phyloP scores from a whole-genome alignment of 495 filamentous ascomycete genomes.

The Hypomontagnella submonticulosa region DNA sequence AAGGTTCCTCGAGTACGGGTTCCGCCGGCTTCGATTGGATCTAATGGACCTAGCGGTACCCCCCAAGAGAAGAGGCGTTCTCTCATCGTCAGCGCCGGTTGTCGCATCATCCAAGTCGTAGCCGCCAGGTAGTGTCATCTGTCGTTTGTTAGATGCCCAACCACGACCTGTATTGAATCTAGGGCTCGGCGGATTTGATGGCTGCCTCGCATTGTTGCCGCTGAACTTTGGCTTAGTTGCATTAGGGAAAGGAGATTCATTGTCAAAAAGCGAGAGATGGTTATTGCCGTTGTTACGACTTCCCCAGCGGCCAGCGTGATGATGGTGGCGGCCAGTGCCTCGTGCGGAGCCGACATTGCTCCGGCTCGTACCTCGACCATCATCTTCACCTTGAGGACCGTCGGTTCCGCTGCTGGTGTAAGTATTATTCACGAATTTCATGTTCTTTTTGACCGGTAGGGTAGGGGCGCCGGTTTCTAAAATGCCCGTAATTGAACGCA shows the following conservation, averaged over 20 bases:
- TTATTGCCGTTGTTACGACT: constrained; percentile 69
- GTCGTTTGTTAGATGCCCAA: constrained; percentile 47
- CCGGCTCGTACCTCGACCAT: constrained; percentile 67
- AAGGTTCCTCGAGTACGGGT: constrained; percentile 70
- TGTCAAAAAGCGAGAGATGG: constrained; percentile 79
- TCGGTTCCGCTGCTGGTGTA: constrained; percentile 71
- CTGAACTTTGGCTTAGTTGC: constrained; percentile 51
- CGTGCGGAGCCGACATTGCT: constrained; percentile 71
- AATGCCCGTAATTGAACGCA: constrained; percentile 67
- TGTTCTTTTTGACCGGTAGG: constrained; percentile 85
- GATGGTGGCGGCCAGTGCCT: constrained; percentile 76
- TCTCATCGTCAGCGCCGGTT: constrained; percentile 86
- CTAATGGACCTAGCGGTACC: constrained; percentile 66
- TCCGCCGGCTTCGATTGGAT: constrained; percentile 68
- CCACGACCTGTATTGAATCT: constrained; percentile 48
- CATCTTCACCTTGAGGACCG: constrained; percentile 68
- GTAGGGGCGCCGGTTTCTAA: constrained; percentile 73
- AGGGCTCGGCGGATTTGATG: constrained; percentile 70
- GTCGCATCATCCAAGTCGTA: constrained; percentile 66
- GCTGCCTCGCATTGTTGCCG: constrained; percentile 61
- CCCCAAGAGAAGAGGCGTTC: constrained; percentile 76
- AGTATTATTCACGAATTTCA: constrained; percentile 97
- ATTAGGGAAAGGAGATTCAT: constrained; percentile 74
- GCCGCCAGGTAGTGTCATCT: constrained; percentile 50
- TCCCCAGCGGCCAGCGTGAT: constrained; percentile 74